Evolutionary conservation across 2,329 filamentous ascomycete species (phyloP).

Genomic region (Neonectria magnoliae): DNA sequence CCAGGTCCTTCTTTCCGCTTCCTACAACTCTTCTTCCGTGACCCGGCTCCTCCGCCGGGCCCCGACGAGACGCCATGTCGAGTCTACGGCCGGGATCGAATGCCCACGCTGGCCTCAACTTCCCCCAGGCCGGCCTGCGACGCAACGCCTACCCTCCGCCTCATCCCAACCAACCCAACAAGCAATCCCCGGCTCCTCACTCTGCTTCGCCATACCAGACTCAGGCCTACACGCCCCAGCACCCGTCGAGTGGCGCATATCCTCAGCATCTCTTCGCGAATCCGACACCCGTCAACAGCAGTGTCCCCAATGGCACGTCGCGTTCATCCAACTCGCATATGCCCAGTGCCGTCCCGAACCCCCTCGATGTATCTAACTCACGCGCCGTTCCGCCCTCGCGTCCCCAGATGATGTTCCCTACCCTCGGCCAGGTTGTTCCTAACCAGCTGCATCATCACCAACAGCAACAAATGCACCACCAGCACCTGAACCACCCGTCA

Average conservation of each 20-base stretch:
- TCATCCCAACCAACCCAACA: slow-evolving; percentile 62
- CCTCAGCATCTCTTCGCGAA: slow-evolving; percentile 64
- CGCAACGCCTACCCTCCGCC: slow-evolving; percentile 58
- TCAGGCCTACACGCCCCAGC: slow-evolving; percentile 64
- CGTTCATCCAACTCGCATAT: slow-evolving; percentile 57
- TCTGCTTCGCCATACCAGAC: slow-evolving; percentile 65
- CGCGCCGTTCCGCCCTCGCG: slow-evolving; percentile 54
- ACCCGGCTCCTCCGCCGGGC: slow-evolving; percentile 36
- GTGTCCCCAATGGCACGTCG: slow-evolving; percentile 59
- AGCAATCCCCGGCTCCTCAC: slow-evolving; percentile 65
- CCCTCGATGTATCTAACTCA: slow-evolving; percentile 57
- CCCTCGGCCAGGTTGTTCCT: slow-evolving; percentile 54
- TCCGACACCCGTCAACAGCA: slow-evolving; percentile 57
- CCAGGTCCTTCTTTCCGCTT: slow-evolving; percentile 21
- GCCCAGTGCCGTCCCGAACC: slow-evolving; percentile 60
- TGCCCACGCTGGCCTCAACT: slow-evolving; percentile 63
- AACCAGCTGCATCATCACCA: slow-evolving; percentile 58
- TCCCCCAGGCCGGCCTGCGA: slow-evolving; percentile 61
- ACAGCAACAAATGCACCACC: slow-evolving; percentile 47
- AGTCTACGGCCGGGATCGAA: slow-evolving; percentile 62
- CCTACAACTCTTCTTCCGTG: slow-evolving; percentile 24
- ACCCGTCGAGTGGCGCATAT: slow-evolving; percentile 58
- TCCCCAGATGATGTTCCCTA: slow-evolving; percentile 54
- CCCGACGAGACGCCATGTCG: slow-evolving; percentile 54
- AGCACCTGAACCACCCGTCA: slow-evolving; percentile 43